phyloP scores from a whole-genome alignment of 1,284 basidiomycete species.

The Ganoderma multipileum region DNA sequence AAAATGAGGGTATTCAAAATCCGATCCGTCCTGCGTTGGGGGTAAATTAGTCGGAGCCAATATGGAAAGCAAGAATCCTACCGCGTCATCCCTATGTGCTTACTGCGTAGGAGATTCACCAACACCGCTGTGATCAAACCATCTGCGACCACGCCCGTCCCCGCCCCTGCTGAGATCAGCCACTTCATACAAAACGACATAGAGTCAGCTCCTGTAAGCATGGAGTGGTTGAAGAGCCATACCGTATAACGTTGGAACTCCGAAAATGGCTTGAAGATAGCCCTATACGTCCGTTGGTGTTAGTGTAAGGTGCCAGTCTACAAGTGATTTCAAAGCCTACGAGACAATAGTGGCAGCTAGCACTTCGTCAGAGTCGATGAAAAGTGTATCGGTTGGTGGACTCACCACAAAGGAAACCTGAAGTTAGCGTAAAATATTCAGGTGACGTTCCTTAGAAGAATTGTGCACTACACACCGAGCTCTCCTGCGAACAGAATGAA shows the following conservation, averaged over 20 bases:
- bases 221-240: not conserved
- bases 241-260: not conserved
- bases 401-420: slow-evolving; percentile 2
- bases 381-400: not conserved
- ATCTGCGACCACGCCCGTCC: slow-evolving; percentile 5
- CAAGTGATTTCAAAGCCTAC: not conserved
- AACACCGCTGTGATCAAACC: slow-evolving; percentile 6
- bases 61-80: not conserved
- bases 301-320: not conserved
- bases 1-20: slow-evolving; percentile 15
- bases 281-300: not conserved
- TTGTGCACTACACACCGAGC: not conserved
- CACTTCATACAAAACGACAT: not conserved
- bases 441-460: not conserved
- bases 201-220: not conserved
- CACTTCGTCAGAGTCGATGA: not conserved
- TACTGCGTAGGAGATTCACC: slow-evolving; percentile 1
- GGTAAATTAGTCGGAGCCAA: not conserved
- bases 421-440: not conserved
- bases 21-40: slow-evolving; percentile 11
- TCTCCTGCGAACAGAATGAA: not conserved
- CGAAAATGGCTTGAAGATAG: not conserved
- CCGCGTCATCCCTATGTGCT: slow-evolving; percentile 12
- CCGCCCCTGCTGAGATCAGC: slow-evolving; percentile 13
- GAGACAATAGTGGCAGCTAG: not conserved